Percentiles rank a stretch among this genome's conserved stretches.
phyloP scores from a whole-genome alignment of 129 eudicot species.

The Arctium lappa region DNA sequence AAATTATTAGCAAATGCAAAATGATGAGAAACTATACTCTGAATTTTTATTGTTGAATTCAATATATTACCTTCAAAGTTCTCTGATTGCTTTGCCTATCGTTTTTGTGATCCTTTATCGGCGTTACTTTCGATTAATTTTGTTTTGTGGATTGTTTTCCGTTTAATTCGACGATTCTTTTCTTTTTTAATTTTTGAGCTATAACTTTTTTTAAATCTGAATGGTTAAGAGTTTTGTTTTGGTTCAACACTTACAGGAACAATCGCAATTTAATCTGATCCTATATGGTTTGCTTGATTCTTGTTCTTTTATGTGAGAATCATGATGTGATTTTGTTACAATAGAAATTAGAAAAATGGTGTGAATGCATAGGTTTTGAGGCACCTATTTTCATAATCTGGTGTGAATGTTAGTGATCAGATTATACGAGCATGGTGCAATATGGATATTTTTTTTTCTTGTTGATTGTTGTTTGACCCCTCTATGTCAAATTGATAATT shows the following conservation, averaged over 20 bases:
- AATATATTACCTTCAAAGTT: conserved; percentile 49
- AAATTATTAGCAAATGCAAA: conserved; percentile 4
- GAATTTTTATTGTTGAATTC: conserved; percentile 34
- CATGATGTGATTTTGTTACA: background rate
- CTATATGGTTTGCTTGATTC: no score
- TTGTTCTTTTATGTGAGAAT: background rate
- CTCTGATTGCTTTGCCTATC: conserved; percentile 46
- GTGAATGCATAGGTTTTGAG: background rate
- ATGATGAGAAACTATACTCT: conserved; percentile 37
- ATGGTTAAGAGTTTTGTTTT: background rate
- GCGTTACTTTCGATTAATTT: background rate
- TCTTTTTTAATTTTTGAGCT: no score
- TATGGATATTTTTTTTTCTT: conserved; percentile 10
- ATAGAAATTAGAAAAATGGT: background rate
- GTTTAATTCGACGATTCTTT: background rate
- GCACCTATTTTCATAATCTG: conserved; percentile 43
- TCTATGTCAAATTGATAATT: conserved; percentile 26
- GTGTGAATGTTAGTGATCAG: conserved; percentile 18
- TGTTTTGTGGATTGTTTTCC: background rate
- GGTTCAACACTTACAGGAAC: background rate
- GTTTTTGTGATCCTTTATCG: background rate
- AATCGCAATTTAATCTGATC: no score
- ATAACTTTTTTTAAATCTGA: background rate
- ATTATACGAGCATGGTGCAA: conserved; percentile 47
- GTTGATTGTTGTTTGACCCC: conserved; percentile 26